phyloP scores from a whole-genome alignment of 805 yeast species.

The Kluyveromyces dobzhanskii region DNA sequence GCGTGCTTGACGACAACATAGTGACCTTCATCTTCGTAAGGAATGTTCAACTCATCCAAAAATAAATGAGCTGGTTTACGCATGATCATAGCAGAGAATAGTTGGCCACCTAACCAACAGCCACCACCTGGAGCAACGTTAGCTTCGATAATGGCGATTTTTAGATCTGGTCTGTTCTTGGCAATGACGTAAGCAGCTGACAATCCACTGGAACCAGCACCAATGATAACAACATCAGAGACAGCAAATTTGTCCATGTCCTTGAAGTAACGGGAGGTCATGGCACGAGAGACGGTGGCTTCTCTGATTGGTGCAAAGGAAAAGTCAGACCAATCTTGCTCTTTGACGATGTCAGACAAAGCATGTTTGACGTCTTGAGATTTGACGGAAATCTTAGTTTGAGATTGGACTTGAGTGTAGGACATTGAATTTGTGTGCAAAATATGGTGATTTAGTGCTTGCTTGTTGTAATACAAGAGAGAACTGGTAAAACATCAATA shows the following conservation, averaged over 20 bases:
- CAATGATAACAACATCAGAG: slow-evolving; percentile 65
- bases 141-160: slow-evolving; percentile 66
- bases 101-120: slow-evolving; percentile 69
- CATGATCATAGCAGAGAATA: slow-evolving; percentile 70
- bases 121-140: slow-evolving; percentile 78
- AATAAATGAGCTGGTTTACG: slow-evolving; percentile 72
- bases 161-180: slow-evolving; percentile 65
- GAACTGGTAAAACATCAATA: too few species aligned
- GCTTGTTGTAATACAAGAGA: too few species aligned
- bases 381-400: neutral
- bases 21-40: slow-evolving; percentile 72
- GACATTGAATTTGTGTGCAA: too few species aligned
- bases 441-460: too few species aligned
- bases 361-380: slow-evolving; percentile 14
- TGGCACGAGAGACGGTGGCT: slow-evolving; percentile 71
- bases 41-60: slow-evolving; percentile 53
- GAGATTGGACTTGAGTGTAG: neutral
- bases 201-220: slow-evolving; percentile 73
- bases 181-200: slow-evolving; percentile 71
- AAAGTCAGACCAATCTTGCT: slow-evolving; percentile 56
- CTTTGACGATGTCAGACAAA: slow-evolving; percentile 25
- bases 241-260: slow-evolving; percentile 70
- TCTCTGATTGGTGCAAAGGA: slow-evolving; percentile 67
- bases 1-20: slow-evolving; percentile 77
- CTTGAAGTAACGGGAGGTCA: slow-evolving; percentile 65